These are phyloP conservation scores for Biscogniauxia sp. DNA, from an alignment of 2,329 filamentous ascomycete genomes.

Conservation along the genomic window DNA sequence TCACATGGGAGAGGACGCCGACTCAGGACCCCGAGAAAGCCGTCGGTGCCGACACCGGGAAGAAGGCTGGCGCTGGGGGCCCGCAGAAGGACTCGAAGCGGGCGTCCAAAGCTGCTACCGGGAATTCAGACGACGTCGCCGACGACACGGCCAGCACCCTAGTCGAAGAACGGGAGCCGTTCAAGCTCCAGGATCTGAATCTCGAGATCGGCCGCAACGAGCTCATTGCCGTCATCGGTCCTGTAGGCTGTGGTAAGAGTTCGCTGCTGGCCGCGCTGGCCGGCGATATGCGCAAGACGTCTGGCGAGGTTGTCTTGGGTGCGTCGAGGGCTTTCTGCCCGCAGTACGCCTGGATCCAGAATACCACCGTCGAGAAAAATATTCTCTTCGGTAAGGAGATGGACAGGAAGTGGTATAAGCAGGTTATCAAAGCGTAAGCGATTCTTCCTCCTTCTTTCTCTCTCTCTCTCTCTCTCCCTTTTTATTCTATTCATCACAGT, in stretches of 20 bases:
- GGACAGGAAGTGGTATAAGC: slow-evolving; percentile 74
- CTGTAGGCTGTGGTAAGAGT: slow-evolving; percentile 87
- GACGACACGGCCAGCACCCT: slow-evolving; percentile 54
- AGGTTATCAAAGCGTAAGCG: slow-evolving; percentile 73
- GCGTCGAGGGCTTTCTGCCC: slow-evolving; percentile 87
- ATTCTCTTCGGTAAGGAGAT: slow-evolving; percentile 84
- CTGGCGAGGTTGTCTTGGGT: slow-evolving; percentile 70
- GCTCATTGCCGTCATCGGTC: slow-evolving; percentile 79
- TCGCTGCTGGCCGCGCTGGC: slow-evolving; percentile 86
- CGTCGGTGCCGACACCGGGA: slow-evolving; percentile 48
- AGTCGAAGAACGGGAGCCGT: slow-evolving; percentile 62
- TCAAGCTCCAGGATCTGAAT: slow-evolving; percentile 67
- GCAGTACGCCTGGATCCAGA: slow-evolving; percentile 98
- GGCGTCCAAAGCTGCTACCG: slow-evolving; percentile 24
- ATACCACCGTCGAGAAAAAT: slow-evolving; percentile 81
- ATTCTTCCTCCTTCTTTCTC: background rate
- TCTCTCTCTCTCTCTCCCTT: background rate
- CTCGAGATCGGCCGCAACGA: slow-evolving; percentile 71
- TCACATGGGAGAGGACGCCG: slow-evolving; percentile 80
- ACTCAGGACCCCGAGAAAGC: slow-evolving; percentile 49
- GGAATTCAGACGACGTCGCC: slow-evolving; percentile 42
- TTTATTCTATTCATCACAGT: no score
- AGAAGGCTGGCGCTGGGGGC: slow-evolving; percentile 40
- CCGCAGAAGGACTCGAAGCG: slow-evolving; percentile 38
- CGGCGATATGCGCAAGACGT: slow-evolving; percentile 87